A percentile compares a stretch with the other conserved stretches of the same genome.
Evolutionary conservation across 2,329 filamentous ascomycete species (phyloP).

Genomic region (Elsinoe ampelina): DNA sequence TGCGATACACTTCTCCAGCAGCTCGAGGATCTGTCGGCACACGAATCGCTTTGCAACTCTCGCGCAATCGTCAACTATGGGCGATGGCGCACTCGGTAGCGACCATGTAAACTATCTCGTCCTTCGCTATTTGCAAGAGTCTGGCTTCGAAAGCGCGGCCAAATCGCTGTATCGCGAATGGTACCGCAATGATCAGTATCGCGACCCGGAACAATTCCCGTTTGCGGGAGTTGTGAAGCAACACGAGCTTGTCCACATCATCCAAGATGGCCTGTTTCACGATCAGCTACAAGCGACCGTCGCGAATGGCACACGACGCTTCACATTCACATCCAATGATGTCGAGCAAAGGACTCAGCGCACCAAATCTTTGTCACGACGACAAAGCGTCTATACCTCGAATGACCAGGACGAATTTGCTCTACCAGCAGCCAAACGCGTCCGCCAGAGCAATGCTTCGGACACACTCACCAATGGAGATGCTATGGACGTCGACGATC

Average conservation of each 20-base stretch:
- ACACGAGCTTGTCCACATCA: slow-evolving; percentile 50
- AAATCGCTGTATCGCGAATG: slow-evolving; percentile 54
- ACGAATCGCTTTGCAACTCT: neutral
- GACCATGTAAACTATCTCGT: slow-evolving; percentile 62
- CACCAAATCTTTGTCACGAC: slow-evolving; percentile 5
- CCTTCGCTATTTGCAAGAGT: slow-evolving; percentile 47
- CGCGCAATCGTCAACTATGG: slow-evolving; percentile 23
- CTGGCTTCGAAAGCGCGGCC: slow-evolving; percentile 30
- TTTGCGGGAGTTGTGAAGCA: slow-evolving; percentile 52
- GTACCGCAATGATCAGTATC: slow-evolving; percentile 36
- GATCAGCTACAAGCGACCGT: slow-evolving; percentile 29
- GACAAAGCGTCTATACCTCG: slow-evolving; percentile 8
- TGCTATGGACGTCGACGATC: slow-evolving; percentile 38
- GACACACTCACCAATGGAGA: slow-evolving; percentile 33
- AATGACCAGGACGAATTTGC: slow-evolving; percentile 24
- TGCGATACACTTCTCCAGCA: neutral
- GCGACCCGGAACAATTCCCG: slow-evolving; percentile 50
- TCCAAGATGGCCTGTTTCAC: slow-evolving; percentile 52
- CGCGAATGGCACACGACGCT: slow-evolving; percentile 15
- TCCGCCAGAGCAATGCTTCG: slow-evolving; percentile 25
- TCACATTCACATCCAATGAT: slow-evolving; percentile 10
- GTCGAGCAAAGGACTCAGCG: neutral
- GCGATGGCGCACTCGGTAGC: slow-evolving; percentile 38
- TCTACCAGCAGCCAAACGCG: slow-evolving; percentile 25
- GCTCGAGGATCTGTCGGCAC: neutral